Percentiles rank a stretch among this genome's conserved stretches.
These are phyloP conservation scores for Nakataea oryzae DNA, from an alignment of 2,329 filamentous ascomycete genomes.

Conservation along the genomic window DNA sequence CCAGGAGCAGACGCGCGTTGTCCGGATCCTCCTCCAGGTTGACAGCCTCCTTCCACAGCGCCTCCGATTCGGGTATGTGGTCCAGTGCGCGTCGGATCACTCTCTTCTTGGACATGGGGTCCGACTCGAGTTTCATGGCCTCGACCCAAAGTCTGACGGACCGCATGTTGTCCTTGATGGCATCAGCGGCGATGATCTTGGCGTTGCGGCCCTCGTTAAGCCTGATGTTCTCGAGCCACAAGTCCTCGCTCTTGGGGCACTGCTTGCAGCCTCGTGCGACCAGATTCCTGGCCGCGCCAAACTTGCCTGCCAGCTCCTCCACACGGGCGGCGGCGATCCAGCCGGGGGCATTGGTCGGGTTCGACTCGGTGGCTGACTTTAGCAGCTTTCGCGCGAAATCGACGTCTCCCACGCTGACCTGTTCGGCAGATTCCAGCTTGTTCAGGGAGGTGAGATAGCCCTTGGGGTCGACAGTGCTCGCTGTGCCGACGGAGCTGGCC, in stretches of 20 bases:
- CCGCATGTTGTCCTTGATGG: slow-evolving; percentile 81
- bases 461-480: slow-evolving; percentile 87
- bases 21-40: slow-evolving; percentile 86
- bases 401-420: slow-evolving; percentile 85
- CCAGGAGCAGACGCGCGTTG: slow-evolving; percentile 79
- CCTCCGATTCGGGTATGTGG: slow-evolving; percentile 86
- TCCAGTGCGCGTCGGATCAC: slow-evolving; percentile 87
- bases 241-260: slow-evolving; percentile 89
- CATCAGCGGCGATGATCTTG: slow-evolving; percentile 88
- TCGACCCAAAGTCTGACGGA: slow-evolving; percentile 90
- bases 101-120: slow-evolving; percentile 77
- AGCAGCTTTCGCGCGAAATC: slow-evolving; percentile 85
- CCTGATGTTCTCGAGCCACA: slow-evolving; percentile 92
- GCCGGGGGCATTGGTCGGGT: slow-evolving; percentile 85
- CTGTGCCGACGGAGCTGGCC: slow-evolving; percentile 64
- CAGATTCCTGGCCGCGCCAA: slow-evolving; percentile 76
- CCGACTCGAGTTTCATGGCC: slow-evolving; percentile 84
- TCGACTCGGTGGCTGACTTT: slow-evolving; percentile 96
- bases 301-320: slow-evolving; percentile 87
- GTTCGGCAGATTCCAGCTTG: slow-evolving; percentile 69
- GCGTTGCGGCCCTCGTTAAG: slow-evolving; percentile 88
- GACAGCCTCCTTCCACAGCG: slow-evolving; percentile 96
- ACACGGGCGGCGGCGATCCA: slow-evolving; percentile 92
- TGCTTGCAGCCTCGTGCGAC: slow-evolving; percentile 83
- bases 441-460: slow-evolving; percentile 90